Evolutionary conservation across 192 early-diverging fungal genomes (phyloP), one percentile per base, ranked within the genome.

Genomic region (Umbelopsis sp.): DNA sequence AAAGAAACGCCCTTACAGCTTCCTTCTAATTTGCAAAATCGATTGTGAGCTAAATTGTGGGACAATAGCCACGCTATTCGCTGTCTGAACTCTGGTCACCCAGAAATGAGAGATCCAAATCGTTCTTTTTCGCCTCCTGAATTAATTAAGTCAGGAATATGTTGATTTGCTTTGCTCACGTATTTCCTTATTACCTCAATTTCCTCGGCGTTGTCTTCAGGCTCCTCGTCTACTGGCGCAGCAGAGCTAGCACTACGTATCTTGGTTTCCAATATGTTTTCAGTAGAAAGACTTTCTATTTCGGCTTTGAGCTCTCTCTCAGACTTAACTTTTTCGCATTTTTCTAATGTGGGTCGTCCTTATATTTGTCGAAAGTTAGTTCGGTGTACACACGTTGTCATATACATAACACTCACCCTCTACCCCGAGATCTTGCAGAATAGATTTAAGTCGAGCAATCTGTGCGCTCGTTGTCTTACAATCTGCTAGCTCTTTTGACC

Each of bases 301-400:
- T 87, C 86, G 1, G 79, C 81, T n/a, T 81, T 79, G 27, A 87
- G 48, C 37, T 87, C 86, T 33, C 86, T 81, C 70, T 81, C 82
- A 8, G 64, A 74, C 58, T 85, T 87, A 22, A 86, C 75, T 61
- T 81, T 73, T 47, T 81, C 84, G 46, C 86, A 87, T 46, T 87
- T 86, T 27, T 87, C 86, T 25, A 87, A 46, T 1, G 82, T 86
- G 5, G 86, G 86, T 18, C 85, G 77, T 1, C 86, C 86, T 45
- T 30, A 33, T 6, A 61, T 15, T 35, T 2, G 20, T 61, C 20
- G 46, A 25, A 4, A 27, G 21, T 44, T 68, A 21, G 41, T 33
- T 22, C 46, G 0, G 12, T 33, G 6, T 9, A 48, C 49, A 23
- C 2, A 1, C 21, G 20, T 3, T 50, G 13, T 2, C 20, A 50